Evolutionary conservation across 805 yeast genomes (phyloP).

Genomic region (Yarrowia deformans): DNA sequence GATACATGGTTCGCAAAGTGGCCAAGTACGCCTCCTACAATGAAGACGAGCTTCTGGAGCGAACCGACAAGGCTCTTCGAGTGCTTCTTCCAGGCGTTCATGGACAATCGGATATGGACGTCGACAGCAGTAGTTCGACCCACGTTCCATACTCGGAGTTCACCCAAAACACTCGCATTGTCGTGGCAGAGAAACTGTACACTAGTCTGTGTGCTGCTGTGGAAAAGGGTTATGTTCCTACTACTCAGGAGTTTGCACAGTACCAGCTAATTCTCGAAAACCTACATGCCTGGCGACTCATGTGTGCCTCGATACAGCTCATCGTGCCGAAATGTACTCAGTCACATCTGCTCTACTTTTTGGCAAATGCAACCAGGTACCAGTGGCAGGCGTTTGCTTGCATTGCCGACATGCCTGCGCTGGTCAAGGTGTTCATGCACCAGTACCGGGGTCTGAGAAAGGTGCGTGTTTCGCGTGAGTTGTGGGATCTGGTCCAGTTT

Average conservation of each 20-base stretch:
- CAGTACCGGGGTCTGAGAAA: slow-evolving; percentile 42
- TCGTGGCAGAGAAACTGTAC: slow-evolving; percentile 19
- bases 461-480: slow-evolving; percentile 43
- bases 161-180: slow-evolving; percentile 30
- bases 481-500: slow-evolving; percentile 45
- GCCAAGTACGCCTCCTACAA: slow-evolving; percentile 14
- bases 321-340: slow-evolving; percentile 10
- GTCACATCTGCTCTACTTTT: slow-evolving; percentile 52
- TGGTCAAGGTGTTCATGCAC: slow-evolving; percentile 42
- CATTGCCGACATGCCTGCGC: slow-evolving; percentile 42
- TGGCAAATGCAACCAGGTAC: slow-evolving; percentile 46
- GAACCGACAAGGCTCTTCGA: neutral
- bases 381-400: slow-evolving; percentile 43
- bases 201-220: neutral
- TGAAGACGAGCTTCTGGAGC: slow-evolving; percentile 4
- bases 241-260: slow-evolving; percentile 22
- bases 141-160: slow-evolving; percentile 5
- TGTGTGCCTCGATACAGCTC: slow-evolving; percentile 23
- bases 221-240: slow-evolving; percentile 8
- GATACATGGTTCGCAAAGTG: slow-evolving; percentile 27
- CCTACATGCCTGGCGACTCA: slow-evolving; percentile 30
- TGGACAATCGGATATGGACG: neutral
- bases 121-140: neutral
- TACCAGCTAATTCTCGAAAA: slow-evolving; percentile 17
- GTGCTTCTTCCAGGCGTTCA: neutral